Evolutionary conservation across 345 rosid species (phyloP), one percentile per base, ranked within the genome.

Genomic region (Populus pruinosa): DNA sequence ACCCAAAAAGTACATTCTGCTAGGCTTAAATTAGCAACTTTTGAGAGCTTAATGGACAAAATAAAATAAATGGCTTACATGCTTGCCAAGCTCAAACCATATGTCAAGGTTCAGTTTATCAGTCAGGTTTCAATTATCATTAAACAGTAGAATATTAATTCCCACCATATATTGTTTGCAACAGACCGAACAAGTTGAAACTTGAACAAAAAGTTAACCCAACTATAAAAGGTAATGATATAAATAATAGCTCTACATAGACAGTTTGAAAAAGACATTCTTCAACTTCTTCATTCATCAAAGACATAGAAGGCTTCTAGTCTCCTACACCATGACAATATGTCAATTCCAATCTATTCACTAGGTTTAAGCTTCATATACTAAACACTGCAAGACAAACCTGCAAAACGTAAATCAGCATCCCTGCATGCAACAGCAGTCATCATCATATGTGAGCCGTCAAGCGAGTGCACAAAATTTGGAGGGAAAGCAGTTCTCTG

Each of bases 381-480:
- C 11, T 14, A 14, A 38, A 36, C 36, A 70, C 49, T 77, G 63
- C 36, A 71, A 76, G 35, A 75, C 81, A 63, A 71, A 93, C 99
- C 99, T 83, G 98, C 99, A 90, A 96, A 96, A 85, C 83, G 84
- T 77, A 96, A 81, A 65, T 91, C 92, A n/a, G 97, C 96, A 70
- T 91, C 93, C 77, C 89, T 84, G 85, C 99, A 93, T 71, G 99
- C 97, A 81, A 96, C 83, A 65, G 99, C 98, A 72, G 99, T 96
- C 99, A 93, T 92, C 99, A 96, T 96, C 99, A 96, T 96, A 89
- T 96, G 99, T 73, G 99, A 85, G 64, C 98, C 97, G 10, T 96
- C 99, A 72, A 96, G 90, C 1, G 99, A 96, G 87, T 96, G 99
- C 70, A 96, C 97, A 81, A 90, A 96, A 79, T 96, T 96, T 2